A percentile compares a stretch with the other conserved stretches of the same genome.
phyloP scores from a whole-genome alignment of 352 stramenopile species.

The Phytophthora ramorum region DNA sequence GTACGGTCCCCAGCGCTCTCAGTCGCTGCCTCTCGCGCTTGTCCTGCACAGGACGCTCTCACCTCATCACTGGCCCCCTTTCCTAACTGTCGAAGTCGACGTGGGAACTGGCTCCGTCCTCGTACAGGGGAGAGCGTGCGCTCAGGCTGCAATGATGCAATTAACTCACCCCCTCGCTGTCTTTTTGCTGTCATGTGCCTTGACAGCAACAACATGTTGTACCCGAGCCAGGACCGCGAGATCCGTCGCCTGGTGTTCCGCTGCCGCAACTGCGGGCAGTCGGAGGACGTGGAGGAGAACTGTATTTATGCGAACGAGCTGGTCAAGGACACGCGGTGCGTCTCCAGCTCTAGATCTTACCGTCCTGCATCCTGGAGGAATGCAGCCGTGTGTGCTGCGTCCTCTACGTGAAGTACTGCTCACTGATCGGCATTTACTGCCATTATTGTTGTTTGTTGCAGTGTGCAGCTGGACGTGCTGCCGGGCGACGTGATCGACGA shows the following conservation, averaged over 20 bases:
- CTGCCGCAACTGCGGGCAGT: slow-evolving; percentile 88
- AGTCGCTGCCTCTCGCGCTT: neutral
- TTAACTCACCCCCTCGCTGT: slow-evolving; percentile 1
- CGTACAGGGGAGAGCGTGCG: neutral
- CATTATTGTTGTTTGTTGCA: slow-evolving; percentile 18
- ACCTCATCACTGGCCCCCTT: neutral
- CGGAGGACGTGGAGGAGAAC: slow-evolving; percentile 88
- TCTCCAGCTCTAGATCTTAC: neutral
- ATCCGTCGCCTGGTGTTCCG: slow-evolving; percentile 86
- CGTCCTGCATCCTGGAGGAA: neutral
- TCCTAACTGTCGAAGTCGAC: neutral
- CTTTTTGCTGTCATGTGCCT: neutral
- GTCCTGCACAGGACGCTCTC: neutral
- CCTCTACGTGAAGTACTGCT: neutral
- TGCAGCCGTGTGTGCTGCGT: neutral
- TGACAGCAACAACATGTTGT: slow-evolving; percentile 92
- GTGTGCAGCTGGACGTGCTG: slow-evolving; percentile 86
- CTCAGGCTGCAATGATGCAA: slow-evolving; percentile 4
- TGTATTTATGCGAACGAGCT: slow-evolving; percentile 94
- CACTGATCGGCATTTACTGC: slow-evolving; percentile 2
- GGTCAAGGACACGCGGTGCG: slow-evolving; percentile 88
- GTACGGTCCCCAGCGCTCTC: slow-evolving; percentile 41
- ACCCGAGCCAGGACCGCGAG: slow-evolving; percentile 89
- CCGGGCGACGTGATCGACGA: slow-evolving; percentile 89
- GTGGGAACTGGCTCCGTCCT: neutral